phyloP scores from a whole-genome alignment of 75 land plant species.

The Isoetes taiwanensis region DNA sequence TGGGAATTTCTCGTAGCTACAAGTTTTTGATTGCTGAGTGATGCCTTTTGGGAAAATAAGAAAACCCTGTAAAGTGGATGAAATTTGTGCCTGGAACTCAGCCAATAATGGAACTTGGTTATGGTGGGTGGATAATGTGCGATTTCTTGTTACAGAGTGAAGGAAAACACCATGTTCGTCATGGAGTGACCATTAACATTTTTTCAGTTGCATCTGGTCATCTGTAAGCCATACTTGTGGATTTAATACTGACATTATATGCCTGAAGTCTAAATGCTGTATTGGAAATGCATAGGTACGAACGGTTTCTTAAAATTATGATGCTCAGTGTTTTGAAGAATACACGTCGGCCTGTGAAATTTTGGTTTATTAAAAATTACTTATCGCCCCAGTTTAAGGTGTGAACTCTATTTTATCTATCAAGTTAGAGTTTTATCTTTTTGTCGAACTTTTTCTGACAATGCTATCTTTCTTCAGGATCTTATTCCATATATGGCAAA shows the following conservation, averaged over 20 bases:
- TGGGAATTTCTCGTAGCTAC: too few species aligned
- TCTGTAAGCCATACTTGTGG: slow-evolving; percentile 46
- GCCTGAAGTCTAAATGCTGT: neutral
- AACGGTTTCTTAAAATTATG: slow-evolving; percentile 95
- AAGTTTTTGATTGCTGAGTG: too few species aligned
- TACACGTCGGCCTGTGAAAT: slow-evolving; percentile 84
- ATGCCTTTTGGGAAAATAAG: too few species aligned
- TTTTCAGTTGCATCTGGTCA: slow-evolving; percentile 98
- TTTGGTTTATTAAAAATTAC: slow-evolving; percentile 98
- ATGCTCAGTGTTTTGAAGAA: slow-evolving; percentile 93
- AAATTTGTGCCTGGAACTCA: too few species aligned
- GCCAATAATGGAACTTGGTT: too few species aligned
- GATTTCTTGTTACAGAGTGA: slow-evolving; percentile 11
- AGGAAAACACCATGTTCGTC: slow-evolving; percentile 28
- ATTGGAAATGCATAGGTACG: slow-evolving; percentile 44
- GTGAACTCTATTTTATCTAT: neutral
- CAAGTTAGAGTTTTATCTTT: neutral
- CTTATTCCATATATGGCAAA: slow-evolving; percentile 84
- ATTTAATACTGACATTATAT: neutral
- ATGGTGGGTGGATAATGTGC: too few species aligned
- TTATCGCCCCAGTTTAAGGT: slow-evolving; percentile 99
- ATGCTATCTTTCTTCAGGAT: slow-evolving; percentile 33
- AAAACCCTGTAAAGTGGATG: too few species aligned
- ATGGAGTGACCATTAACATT: slow-evolving; percentile 73
- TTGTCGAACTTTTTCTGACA: neutral